A percentile compares a stretch with the other conserved stretches of the same genome.
Conservation (phyloP, 148 eudicot species). For the Rhododendron simsii region DNA sequence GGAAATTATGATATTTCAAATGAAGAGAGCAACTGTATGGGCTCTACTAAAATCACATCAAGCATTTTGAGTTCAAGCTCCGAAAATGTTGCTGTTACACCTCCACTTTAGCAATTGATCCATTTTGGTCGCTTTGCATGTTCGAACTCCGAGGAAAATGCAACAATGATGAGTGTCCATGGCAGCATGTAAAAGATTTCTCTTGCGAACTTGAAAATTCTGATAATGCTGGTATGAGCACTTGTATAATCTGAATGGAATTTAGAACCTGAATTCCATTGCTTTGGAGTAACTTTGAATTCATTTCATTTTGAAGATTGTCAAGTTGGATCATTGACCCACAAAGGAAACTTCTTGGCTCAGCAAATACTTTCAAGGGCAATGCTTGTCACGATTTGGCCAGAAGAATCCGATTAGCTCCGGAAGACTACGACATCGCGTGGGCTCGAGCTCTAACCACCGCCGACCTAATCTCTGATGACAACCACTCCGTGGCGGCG, state of each 20-base stretch:
- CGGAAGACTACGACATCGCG: conserved; percentile 55
- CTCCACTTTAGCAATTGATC: conserved; percentile 41
- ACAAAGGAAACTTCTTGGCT: conserved; percentile 6
- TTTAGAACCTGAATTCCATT: neutral
- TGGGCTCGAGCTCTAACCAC: conserved; percentile 48
- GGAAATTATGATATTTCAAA: conserved; percentile 8
- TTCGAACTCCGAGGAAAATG: conserved; percentile 76
- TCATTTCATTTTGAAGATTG: conserved; percentile 31
- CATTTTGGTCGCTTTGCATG: conserved; percentile 71
- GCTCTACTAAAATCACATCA: conserved; percentile 13
- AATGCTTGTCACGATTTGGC: conserved; percentile 18
- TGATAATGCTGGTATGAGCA: conserved; percentile 29
- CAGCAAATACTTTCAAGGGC: conserved; percentile 14
- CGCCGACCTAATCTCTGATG: conserved; percentile 83
- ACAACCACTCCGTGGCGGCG: conserved; percentile 86
- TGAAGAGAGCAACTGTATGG: conserved; percentile 6
- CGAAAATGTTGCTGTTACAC: conserved; percentile 36
- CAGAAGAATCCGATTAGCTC: conserved; percentile 69
- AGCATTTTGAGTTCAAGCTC: conserved; percentile 14
- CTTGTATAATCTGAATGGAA: neutral
- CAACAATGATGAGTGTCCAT: conserved; percentile 66
- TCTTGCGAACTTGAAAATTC: conserved; percentile 20
- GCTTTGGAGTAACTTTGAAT: conserved; percentile 3
- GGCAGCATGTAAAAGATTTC: conserved; percentile 56
- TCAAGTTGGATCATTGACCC: conserved; percentile 23